phyloP scores from a whole-genome alignment of 345 rosid genomes.

The Populus deltoides region DNA sequence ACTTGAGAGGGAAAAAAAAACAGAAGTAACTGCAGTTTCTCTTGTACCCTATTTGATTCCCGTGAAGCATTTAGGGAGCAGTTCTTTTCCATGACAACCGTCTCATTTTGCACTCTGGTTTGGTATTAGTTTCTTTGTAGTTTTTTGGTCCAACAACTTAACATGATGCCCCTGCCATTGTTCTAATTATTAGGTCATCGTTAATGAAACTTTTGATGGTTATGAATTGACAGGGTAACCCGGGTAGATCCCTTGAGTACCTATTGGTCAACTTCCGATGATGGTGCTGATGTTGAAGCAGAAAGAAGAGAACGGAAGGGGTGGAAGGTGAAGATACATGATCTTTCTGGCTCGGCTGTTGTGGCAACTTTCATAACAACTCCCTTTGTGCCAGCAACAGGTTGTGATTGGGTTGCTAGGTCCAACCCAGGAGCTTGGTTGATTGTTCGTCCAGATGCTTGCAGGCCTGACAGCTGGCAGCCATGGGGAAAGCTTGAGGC shows the following conservation, averaged over 20 bases:
- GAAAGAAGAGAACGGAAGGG: conserved; percentile 92
- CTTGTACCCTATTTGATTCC: too few species aligned
- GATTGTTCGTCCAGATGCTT: conserved; percentile 77
- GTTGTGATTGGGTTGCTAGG: conserved; percentile 97
- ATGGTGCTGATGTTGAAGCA: conserved; percentile 49
- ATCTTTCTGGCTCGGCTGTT: conserved; percentile 93
- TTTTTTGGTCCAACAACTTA: not conserved
- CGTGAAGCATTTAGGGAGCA: not conserved
- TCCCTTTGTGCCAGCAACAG: conserved; percentile 91
- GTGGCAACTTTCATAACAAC: conserved; percentile 98
- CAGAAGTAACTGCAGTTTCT: too few species aligned
- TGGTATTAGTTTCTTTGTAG: not conserved
- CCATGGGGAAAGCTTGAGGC: conserved; percentile 98
- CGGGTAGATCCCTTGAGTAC: conserved; percentile 63
- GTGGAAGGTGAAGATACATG: conserved; percentile 98
- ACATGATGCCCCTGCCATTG: conserved; percentile 2
- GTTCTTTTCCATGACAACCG: not conserved
- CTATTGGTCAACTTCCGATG: conserved; percentile 56
- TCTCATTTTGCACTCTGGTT: not conserved
- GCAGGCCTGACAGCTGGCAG: conserved; percentile 85
- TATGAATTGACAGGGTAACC: conserved; percentile 53
- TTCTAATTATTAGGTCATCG: conserved; percentile 19
- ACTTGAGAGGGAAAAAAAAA: not conserved
- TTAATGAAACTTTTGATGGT: conserved; percentile 30
- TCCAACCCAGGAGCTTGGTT: conserved; percentile 98